A percentile compares a stretch with the other conserved stretches of the same genome.
Conservation (phyloP, 1,284 basidiomycete genomes). For the Trametes versicolor region DNA sequence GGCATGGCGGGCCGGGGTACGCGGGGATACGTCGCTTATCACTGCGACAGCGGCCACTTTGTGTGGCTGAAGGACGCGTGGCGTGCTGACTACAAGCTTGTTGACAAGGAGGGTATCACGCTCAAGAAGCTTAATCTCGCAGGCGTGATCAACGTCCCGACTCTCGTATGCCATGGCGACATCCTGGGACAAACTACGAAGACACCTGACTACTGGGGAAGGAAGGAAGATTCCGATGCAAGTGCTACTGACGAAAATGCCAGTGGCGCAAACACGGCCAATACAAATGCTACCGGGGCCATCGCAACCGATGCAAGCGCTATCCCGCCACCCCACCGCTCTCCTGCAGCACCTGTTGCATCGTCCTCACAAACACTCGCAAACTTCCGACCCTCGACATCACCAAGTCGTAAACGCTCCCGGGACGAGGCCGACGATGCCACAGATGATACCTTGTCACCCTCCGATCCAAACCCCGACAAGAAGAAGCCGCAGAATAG, state of each 20-base stretch:
- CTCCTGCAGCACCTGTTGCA: neutral
- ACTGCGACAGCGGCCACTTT: constrained; percentile 9
- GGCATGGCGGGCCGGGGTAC: constrained; percentile 25
- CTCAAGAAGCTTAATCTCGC: constrained; percentile 15
- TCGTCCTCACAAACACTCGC: neutral
- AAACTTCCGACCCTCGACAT: too few species aligned
- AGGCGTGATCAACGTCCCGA: constrained; percentile 18
- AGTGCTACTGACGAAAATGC: too few species aligned
- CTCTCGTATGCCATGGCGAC: constrained; percentile 27
- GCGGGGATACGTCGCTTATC: constrained; percentile 24
- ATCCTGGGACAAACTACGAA: constrained; percentile 7
- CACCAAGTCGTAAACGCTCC: neutral
- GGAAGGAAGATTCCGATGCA: neutral
- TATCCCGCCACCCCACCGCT: neutral
- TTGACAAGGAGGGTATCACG: constrained; percentile 22
- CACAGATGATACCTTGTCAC: neutral
- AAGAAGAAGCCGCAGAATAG: too few species aligned
- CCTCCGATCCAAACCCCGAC: neutral
- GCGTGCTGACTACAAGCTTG: constrained; percentile 19
- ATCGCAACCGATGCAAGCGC: too few species aligned
- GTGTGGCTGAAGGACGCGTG: constrained; percentile 31
- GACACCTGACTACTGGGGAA: constrained; percentile 2
- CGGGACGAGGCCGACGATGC: neutral
- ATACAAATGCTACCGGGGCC: neutral
- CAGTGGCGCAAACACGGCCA: too few species aligned